Evolutionary conservation across 495 filamentous ascomycete genomes (phyloP).

Genomic region (Lindgomyces ingoldianus): DNA sequence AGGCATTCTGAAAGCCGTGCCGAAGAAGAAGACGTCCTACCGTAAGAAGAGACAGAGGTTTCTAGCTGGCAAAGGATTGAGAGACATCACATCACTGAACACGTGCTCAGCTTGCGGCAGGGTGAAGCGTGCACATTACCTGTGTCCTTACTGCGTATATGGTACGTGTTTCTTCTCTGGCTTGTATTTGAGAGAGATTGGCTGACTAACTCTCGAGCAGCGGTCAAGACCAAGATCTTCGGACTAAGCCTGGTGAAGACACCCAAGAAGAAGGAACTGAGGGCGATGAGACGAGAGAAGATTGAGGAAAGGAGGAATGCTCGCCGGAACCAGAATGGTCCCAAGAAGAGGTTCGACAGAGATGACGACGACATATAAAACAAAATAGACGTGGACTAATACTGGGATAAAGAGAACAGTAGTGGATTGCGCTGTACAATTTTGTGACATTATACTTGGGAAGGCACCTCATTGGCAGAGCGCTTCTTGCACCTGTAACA

Average conservation of each 20-base stretch:
- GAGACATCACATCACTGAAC: conserved; percentile 82
- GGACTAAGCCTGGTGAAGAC: not conserved
- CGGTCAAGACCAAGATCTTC: conserved; percentile 30
- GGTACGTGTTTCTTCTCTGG: conserved; percentile 48
- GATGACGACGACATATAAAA: not conserved
- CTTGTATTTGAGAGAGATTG: not conserved
- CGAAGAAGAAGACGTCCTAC: conserved; percentile 98
- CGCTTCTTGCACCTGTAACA: too few relatives aligned
- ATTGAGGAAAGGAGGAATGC: not conserved
- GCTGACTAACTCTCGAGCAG: conserved; percentile 7
- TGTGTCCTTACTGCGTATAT: conserved; percentile 82
- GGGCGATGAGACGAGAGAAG: conserved; percentile 8
- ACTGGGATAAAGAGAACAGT: not conserved
- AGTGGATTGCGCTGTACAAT: too few relatives aligned
- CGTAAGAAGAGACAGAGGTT: conserved; percentile 91
- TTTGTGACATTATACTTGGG: too few relatives aligned
- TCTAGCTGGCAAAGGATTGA: conserved; percentile 89
- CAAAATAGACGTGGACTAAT: not conserved
- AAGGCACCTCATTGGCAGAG: too few relatives aligned
- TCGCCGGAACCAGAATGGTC: not conserved
- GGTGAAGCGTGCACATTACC: conserved; percentile 79
- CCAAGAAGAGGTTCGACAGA: not conserved
- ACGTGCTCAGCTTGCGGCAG: conserved; percentile 86
- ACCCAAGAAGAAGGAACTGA: conserved; percentile 9
- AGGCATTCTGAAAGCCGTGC: conserved; percentile 84